Conservation (phyloP, 345 rosid species). For the Pistacia atlantica region DNA sequence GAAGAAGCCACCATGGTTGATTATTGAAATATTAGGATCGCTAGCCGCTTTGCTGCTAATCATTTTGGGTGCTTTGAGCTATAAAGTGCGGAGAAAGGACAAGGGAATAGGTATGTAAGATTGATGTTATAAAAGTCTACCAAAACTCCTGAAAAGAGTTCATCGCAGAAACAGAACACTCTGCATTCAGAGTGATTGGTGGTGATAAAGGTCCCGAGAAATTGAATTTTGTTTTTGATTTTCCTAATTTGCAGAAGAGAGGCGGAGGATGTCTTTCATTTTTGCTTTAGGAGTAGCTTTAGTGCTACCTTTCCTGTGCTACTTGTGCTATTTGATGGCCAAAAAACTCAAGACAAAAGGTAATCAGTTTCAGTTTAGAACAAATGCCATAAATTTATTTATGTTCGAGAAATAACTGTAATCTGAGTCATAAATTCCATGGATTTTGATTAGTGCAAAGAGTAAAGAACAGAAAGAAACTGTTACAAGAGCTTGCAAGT, state of each 20-base stretch:
- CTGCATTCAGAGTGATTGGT: no score
- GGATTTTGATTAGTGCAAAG: neutral
- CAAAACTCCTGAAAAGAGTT: no score
- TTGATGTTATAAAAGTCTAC: no score
- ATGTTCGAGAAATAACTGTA: neutral
- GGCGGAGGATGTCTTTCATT: neutral
- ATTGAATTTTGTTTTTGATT: no score
- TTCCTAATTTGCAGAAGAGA: neutral
- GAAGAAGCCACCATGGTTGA: neutral
- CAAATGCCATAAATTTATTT: no score
- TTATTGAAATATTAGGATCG: neutral
- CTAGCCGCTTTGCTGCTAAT: neutral
- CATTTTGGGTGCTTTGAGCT: constrained; percentile 21
- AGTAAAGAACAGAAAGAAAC: no score
- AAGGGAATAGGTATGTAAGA: no score
- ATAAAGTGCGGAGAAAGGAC: neutral
- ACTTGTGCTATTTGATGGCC: neutral
- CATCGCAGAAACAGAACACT: no score
- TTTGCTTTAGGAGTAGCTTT: neutral
- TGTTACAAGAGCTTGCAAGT: no score
- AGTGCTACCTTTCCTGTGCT: neutral
- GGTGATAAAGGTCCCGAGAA: no score
- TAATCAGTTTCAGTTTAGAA: neutral
- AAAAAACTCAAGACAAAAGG: constrained; percentile 3
- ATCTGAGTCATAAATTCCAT: neutral